A percentile compares a stretch with the other conserved stretches of the same genome.
phyloP scores from a whole-genome alignment of 2,329 filamentous ascomycete genomes.

The Aspergillus sp. region DNA sequence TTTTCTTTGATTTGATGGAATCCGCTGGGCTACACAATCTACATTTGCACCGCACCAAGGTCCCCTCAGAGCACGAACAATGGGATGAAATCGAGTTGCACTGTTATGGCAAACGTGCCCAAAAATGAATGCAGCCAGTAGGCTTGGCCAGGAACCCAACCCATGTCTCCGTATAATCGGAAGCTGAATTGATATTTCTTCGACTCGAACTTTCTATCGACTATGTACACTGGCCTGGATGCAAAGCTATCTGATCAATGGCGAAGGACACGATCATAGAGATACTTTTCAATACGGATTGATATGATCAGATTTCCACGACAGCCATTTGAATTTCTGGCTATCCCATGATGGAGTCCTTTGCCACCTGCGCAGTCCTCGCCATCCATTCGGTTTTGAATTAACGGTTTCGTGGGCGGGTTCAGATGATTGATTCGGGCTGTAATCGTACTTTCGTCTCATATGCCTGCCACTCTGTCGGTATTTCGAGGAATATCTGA shows the following conservation, averaged over 20 bases:
- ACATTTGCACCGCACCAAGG: constrained; percentile 32
- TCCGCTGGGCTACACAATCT: constrained; percentile 34
- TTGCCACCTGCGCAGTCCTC: not conserved
- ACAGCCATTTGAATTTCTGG: constrained; percentile 1
- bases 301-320: not conserved
- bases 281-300: not conserved
- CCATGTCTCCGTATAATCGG: not conserved
- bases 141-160: not conserved
- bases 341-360: constrained; percentile 3
- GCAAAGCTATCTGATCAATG: not conserved
- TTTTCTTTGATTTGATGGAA: constrained; percentile 64
- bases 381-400: not conserved
- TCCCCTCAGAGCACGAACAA: constrained; percentile 39
- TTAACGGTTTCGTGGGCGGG: not conserved
- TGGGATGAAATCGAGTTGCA: constrained; percentile 40
- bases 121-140: not conserved
- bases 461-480: constrained; percentile 9
- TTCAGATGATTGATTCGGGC: not conserved
- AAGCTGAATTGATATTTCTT: not conserved
- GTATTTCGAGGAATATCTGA: constrained; percentile 11
- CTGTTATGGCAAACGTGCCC: constrained; percentile 26
- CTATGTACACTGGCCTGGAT: not conserved
- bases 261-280: not conserved
- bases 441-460: not conserved
- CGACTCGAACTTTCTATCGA: not conserved